A percentile compares a stretch with the other conserved stretches of the same genome.
phyloP scores from a whole-genome alignment of 306 rosid species.

The Myrica gale region DNA sequence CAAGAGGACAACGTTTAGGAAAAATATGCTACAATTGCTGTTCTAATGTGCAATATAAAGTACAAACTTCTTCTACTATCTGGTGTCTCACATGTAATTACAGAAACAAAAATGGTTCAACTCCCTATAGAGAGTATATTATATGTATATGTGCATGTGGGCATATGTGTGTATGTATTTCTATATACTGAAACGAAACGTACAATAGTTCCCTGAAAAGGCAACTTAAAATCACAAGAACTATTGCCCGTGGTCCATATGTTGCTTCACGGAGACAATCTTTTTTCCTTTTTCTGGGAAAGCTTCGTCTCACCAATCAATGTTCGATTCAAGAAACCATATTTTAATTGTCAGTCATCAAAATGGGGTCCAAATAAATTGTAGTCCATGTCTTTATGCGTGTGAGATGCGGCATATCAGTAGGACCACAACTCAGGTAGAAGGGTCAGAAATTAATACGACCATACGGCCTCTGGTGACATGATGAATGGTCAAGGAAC shows the following conservation, averaged over 20 bases:
- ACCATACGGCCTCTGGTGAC: constrained; percentile 1
- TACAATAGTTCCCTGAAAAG: constrained; percentile 11
- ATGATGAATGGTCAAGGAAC: constrained; percentile 18
- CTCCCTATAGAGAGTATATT: neutral
- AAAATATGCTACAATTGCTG: neutral
- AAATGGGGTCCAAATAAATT: constrained; percentile 8
- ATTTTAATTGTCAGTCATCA: constrained; percentile 14
- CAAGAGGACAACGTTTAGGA: neutral
- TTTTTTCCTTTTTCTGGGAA: too few relatives aligned
- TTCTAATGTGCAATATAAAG: neutral
- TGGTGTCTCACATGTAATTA: neutral
- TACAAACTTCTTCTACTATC: neutral
- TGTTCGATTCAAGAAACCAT: constrained; percentile 17
- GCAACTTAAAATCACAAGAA: constrained; percentile 19
- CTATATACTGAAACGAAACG: neutral
- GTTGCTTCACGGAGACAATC: too few relatives aligned
- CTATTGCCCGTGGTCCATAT: constrained; percentile 11
- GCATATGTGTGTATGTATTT: neutral
- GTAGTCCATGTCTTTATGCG: constrained; percentile 6
- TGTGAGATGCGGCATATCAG: neutral
- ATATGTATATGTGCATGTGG: too few relatives aligned
- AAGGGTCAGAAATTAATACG: constrained; percentile 10
- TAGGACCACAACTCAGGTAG: constrained; percentile 18
- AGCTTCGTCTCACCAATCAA: too few relatives aligned
- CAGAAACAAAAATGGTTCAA: neutral